Conservation (phyloP, 495 filamentous ascomycete species). For the Hyaloscypha bicolor region DNA sequence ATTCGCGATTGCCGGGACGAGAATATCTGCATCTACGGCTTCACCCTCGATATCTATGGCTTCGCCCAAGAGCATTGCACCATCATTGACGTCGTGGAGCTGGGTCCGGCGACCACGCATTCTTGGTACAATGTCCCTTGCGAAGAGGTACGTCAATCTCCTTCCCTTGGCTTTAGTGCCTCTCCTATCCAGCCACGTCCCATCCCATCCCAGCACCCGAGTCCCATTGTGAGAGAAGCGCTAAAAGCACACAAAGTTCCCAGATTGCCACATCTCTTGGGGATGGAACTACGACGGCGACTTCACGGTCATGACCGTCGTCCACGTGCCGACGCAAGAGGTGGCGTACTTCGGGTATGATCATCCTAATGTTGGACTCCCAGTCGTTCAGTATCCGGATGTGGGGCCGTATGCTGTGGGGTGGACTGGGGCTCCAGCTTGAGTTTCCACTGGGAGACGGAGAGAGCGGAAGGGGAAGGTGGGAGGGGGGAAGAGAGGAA, state of each 20-base stretch:
- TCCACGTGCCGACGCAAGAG: not conserved
- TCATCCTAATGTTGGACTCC: conserved; percentile 16
- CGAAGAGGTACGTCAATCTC: not conserved
- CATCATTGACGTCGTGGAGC: not conserved
- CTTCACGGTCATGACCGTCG: conserved; percentile 27
- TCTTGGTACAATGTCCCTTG: conserved; percentile 14
- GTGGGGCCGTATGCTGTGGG: conserved; percentile 16
- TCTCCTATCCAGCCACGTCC: not conserved
- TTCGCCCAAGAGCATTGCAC: conserved; percentile 3
- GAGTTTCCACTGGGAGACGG: not conserved
- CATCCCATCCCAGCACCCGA: too few relatives aligned
- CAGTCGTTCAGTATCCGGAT: conserved; percentile 13
- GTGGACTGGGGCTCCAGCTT: not conserved
- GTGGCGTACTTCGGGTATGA: conserved; percentile 26
- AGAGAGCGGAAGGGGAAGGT: too few relatives aligned
- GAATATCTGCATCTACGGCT: conserved; percentile 11
- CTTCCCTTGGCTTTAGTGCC: not conserved
- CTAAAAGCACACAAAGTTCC: too few relatives aligned
- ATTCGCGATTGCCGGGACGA: conserved; percentile 9
- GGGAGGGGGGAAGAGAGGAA: too few relatives aligned
- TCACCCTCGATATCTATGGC: conserved; percentile 7
- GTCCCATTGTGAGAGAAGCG: too few relatives aligned
- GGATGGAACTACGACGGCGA: conserved; percentile 20
- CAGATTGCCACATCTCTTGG: conserved; percentile 24
- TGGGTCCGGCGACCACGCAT: conserved; percentile 1